phyloP scores from a whole-genome alignment of 345 rosid species.

The Raphanus raphanistrum region DNA sequence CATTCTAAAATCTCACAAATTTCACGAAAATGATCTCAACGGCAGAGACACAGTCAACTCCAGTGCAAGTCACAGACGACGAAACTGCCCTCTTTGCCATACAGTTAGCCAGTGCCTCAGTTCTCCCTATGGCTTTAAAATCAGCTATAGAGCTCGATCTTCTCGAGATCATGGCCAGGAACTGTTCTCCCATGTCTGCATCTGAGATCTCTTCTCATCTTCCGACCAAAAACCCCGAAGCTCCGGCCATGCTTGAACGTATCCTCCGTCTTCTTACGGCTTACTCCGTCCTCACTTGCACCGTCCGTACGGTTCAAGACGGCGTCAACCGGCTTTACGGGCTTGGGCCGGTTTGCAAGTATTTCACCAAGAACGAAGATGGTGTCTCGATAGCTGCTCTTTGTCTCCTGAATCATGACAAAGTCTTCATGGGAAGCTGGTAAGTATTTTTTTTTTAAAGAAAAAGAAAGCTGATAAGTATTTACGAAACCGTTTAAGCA shows the following conservation, averaged over 20 bases:
- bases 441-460: too few species aligned
- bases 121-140: constrained; percentile 83
- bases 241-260: constrained; percentile 72
- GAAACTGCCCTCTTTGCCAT: constrained; percentile 71
- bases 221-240: constrained; percentile 73
- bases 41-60: constrained; percentile 66
- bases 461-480: constrained; percentile 13
- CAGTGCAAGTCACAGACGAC: constrained; percentile 60
- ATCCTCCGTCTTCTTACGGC: constrained; percentile 65
- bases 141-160: constrained; percentile 80
- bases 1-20: not conserved
- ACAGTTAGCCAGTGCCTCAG: constrained; percentile 66
- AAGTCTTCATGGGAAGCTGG: constrained; percentile 94
- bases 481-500: not conserved
- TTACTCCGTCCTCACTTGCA: constrained; percentile 61
- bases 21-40: constrained; percentile 53
- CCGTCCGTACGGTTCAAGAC: constrained; percentile 43
- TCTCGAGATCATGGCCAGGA: constrained; percentile 72
- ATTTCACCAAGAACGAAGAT: constrained; percentile 68
- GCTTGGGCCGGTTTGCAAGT: constrained; percentile 76
- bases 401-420: constrained; percentile 79
- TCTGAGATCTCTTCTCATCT: constrained; percentile 63
- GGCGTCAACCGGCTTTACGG: constrained; percentile 60
- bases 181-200: constrained; percentile 57
- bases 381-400: constrained; percentile 71